Evolutionary conservation across 495 filamentous ascomycete species (phyloP).

Genomic region (Cryomyces antarcticus): DNA sequence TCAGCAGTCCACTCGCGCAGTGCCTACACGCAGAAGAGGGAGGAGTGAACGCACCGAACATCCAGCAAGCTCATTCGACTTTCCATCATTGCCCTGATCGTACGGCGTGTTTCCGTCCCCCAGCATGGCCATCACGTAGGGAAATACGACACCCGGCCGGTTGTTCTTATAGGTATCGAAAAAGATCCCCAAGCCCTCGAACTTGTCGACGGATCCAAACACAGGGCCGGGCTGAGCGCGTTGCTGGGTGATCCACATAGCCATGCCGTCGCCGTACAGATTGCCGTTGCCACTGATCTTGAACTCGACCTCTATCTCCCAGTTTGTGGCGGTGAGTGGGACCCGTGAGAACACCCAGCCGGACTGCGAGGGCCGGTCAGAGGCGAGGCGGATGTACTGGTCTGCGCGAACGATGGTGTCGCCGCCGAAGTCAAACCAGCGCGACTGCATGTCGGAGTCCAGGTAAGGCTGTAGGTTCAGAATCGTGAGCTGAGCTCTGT

Average conservation of each 20-base stretch:
- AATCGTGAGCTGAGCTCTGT: background rate
- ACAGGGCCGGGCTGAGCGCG: slow-evolving; percentile 64
- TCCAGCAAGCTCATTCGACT: slow-evolving; percentile 76
- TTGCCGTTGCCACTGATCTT: slow-evolving; percentile 65
- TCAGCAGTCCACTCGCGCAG: background rate
- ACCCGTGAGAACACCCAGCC: slow-evolving; percentile 90
- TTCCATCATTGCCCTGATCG: slow-evolving; percentile 88
- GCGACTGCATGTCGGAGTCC: slow-evolving; percentile 93
- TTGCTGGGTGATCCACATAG: slow-evolving; percentile 95
- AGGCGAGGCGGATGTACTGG: slow-evolving; percentile 84
- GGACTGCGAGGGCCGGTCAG: slow-evolving; percentile 69
- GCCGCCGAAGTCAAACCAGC: slow-evolving; percentile 98
- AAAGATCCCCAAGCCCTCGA: slow-evolving; percentile 91
- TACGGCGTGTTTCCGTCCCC: slow-evolving; percentile 78
- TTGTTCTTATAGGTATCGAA: slow-evolving; percentile 99
- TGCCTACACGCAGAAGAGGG: background rate
- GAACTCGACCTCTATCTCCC: slow-evolving; percentile 96
- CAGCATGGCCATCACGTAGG: slow-evolving; percentile 97
- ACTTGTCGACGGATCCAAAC: slow-evolving; percentile 72
- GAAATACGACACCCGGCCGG: slow-evolving; percentile 83
- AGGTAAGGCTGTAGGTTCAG: slow-evolving; percentile 56
- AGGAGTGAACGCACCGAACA: slow-evolving; percentile 45
- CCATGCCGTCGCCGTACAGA: slow-evolving; percentile 92
- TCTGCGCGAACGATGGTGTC: slow-evolving; percentile 87
- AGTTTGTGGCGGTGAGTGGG: slow-evolving; percentile 93